phyloP scores from a whole-genome alignment of 495 filamentous ascomycete genomes.

The Penicilliopsis zonata region DNA sequence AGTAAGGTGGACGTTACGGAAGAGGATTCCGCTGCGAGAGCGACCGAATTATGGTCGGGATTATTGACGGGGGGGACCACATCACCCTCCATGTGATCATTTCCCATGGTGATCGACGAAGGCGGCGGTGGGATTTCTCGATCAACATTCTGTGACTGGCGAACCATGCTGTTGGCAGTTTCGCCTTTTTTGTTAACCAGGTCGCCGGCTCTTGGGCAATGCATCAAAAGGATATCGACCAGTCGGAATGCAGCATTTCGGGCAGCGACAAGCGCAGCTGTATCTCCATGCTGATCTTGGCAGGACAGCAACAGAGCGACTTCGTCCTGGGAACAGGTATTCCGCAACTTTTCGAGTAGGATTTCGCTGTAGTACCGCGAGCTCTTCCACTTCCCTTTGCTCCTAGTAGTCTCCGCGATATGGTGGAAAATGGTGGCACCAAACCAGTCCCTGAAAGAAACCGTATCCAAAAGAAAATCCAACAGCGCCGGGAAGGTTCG shows the following conservation, averaged over 20 bases:
- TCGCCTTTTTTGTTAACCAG: constrained; percentile 69
- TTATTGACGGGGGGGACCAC: constrained; percentile 7
- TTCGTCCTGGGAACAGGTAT: constrained; percentile 51
- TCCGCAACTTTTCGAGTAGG: constrained; percentile 71
- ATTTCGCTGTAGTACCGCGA: constrained; percentile 87
- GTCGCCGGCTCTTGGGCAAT: constrained; percentile 63
- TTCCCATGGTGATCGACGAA: constrained; percentile 32
- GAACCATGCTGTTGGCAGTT: constrained; percentile 63
- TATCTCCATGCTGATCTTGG: constrained; percentile 77
- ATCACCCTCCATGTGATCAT: constrained; percentile 28
- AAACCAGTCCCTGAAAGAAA: constrained; percentile 61
- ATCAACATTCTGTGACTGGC: constrained; percentile 17
- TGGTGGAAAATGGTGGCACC: constrained; percentile 87
- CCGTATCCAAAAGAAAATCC: constrained; percentile 62
- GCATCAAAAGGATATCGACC: constrained; percentile 26
- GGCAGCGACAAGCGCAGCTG: constrained; percentile 77
- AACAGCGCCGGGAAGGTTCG: constrained; percentile 73
- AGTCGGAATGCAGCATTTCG: constrained; percentile 44
- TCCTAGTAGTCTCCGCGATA: constrained; percentile 70
- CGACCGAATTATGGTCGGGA: constrained; percentile 13
- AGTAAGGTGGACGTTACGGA: constrained; percentile 23
- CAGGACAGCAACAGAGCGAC: constrained; percentile 58
- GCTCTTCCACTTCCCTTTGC: constrained; percentile 65
- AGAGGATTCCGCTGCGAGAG: constrained; percentile 12
- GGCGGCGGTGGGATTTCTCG: constrained; percentile 27